Conservation (phyloP, 345 rosid genomes). For the Iberis pinnata region DNA sequence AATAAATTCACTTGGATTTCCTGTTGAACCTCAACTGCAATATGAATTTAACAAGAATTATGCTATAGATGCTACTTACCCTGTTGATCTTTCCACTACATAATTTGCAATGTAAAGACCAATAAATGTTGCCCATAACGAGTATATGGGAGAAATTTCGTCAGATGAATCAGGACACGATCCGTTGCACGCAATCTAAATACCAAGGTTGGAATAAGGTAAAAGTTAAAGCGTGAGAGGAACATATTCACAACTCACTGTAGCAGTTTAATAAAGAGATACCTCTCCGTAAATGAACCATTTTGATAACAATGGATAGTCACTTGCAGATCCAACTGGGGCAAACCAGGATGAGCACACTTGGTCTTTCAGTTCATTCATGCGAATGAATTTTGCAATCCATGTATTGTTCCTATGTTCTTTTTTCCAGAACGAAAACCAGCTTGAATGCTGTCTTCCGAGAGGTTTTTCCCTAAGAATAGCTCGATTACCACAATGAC, state of each 20-base stretch:
- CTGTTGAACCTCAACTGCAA: slow-evolving; percentile 1
- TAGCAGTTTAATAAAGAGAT: slow-evolving; percentile 12
- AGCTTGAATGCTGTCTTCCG: slow-evolving; percentile 45
- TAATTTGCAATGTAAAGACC: slow-evolving; percentile 98
- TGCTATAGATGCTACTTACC: slow-evolving; percentile 47
- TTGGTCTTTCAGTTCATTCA: slow-evolving; percentile 87
- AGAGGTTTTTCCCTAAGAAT: slow-evolving; percentile 47
- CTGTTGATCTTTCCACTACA: slow-evolving; percentile 96
- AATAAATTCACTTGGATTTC: neutral
- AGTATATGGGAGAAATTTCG: slow-evolving; percentile 96
- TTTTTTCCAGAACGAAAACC: slow-evolving; percentile 67
- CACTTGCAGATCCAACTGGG: slow-evolving; percentile 98
- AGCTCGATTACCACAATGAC: slow-evolving; percentile 98
- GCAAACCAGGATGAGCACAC: slow-evolving; percentile 99
- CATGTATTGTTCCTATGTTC: slow-evolving; percentile 60
- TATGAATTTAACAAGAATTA: slow-evolving; percentile 4
- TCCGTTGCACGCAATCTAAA: slow-evolving; percentile 58
- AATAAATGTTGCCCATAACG: slow-evolving; percentile 97
- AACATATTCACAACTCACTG: slow-evolving; percentile 1
- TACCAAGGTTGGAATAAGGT: too few relatives aligned
- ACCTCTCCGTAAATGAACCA: slow-evolving; percentile 99
- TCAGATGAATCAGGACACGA: slow-evolving; percentile 67
- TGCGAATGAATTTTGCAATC: slow-evolving; percentile 62
- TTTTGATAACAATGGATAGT: slow-evolving; percentile 91
- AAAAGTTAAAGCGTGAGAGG: neutral